Evolutionary conservation across 2,329 filamentous ascomycete species (phyloP).

Genomic region (Laburnicola sp.): DNA sequence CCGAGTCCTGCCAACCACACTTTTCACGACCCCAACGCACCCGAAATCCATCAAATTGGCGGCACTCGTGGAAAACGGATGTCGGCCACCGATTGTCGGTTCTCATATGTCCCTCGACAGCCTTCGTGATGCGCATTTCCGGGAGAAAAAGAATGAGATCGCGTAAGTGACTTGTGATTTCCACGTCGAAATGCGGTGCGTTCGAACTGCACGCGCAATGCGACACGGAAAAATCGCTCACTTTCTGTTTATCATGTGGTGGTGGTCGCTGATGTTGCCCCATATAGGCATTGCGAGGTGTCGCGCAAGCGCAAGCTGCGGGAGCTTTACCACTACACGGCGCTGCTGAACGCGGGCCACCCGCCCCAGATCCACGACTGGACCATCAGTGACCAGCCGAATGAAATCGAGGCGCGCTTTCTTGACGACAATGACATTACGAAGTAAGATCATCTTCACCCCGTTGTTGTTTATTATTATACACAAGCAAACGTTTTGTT

Average conservation of each 20-base stretch:
- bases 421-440: constrained; percentile 61
- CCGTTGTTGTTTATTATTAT: constrained; percentile 2
- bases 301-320: constrained; percentile 90
- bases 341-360: constrained; percentile 59
- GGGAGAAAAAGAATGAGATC: constrained; percentile 49
- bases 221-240: constrained; percentile 48
- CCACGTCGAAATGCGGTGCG: constrained; percentile 37
- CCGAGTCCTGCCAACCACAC: constrained; percentile 34
- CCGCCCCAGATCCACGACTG: constrained; percentile 59
- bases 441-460: constrained; percentile 50
- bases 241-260: constrained; percentile 40
- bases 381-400: constrained; percentile 57
- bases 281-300: constrained; percentile 59
- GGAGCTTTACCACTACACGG: constrained; percentile 80
- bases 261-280: constrained; percentile 43
- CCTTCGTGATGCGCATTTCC: constrained; percentile 47
- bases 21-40: constrained; percentile 29
- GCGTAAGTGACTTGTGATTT: constrained; percentile 46
- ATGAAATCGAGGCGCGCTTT: constrained; percentile 57
- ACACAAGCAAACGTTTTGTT: background rate
- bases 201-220: constrained; percentile 32
- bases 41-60: constrained; percentile 46
- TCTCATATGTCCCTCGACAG: constrained; percentile 55
- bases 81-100: constrained; percentile 46
- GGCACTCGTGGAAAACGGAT: constrained; percentile 53